Evolutionary conservation across 495 filamentous ascomycete genomes (phyloP).

Genomic region (Penicillium malachiteum): DNA sequence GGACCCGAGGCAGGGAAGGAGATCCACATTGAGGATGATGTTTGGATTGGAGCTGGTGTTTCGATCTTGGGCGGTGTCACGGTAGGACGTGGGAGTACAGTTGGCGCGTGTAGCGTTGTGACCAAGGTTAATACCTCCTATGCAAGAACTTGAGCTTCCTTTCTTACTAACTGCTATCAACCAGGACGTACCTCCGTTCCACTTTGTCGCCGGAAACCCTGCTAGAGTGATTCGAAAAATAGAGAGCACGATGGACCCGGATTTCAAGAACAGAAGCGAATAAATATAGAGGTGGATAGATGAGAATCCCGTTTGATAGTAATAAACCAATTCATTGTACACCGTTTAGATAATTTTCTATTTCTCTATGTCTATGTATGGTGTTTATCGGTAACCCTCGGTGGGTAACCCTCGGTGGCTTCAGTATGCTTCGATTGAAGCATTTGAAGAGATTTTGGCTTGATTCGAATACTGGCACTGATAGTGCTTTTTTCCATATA

Average conservation of each 20-base stretch:
- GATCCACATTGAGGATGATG: conserved; percentile 77
- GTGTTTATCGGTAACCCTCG: too few species aligned
- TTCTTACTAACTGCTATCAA: background rate
- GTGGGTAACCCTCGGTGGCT: too few species aligned
- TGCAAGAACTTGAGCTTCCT: background rate
- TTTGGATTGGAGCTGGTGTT: conserved; percentile 70
- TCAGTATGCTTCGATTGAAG: too few species aligned
- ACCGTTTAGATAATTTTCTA: too few species aligned
- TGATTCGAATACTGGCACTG: too few species aligned
- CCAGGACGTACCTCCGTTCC: conserved; percentile 57
- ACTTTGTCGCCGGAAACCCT: conserved; percentile 61
- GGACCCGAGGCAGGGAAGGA: conserved; percentile 74
- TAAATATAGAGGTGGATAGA: too few species aligned
- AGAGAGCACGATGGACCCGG: background rate
- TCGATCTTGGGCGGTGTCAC: conserved; percentile 15
- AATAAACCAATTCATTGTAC: too few species aligned
- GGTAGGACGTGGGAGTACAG: conserved; percentile 52
- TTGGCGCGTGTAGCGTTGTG: conserved; percentile 80
- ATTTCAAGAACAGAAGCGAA: background rate
- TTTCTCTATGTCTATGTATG: too few species aligned
- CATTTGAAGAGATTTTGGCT: too few species aligned
- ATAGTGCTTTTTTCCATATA: too few species aligned
- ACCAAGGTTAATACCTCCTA: conserved; percentile 58
- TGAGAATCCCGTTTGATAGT: too few species aligned
- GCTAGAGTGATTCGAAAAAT: conserved; percentile 29